Conservation (phyloP, 2,329 filamentous ascomycete species). For the Orbilia javanica region DNA sequence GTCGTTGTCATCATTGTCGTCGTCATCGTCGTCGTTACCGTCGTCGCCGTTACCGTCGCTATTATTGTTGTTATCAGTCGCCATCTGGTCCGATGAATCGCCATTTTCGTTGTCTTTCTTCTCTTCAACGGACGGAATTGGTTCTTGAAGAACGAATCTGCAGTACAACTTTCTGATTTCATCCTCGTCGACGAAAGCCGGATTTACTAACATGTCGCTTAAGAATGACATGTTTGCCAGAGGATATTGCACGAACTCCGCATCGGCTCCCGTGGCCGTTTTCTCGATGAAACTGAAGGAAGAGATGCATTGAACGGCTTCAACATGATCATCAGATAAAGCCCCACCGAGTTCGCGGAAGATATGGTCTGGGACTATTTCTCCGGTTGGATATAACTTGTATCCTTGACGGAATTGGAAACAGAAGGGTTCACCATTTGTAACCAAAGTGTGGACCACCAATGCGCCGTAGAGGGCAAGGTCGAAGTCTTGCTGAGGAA, state of each 20-base stretch:
- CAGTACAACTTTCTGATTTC: conserved; percentile 40
- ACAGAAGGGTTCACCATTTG: conserved; percentile 20
- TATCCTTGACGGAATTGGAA: conserved; percentile 40
- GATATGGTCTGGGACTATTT: conserved; percentile 12
- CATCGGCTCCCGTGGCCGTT: background rate
- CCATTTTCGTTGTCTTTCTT: background rate
- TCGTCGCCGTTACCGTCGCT: background rate
- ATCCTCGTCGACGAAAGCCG: conserved; percentile 28
- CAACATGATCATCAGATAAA: background rate
- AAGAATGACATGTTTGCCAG: conserved; percentile 38
- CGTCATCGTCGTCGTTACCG: background rate
- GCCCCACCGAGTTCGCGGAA: conserved; percentile 11
- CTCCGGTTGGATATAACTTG: background rate
- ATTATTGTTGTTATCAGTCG: background rate
- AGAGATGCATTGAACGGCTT: conserved; percentile 12
- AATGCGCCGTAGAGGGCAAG: conserved; percentile 37
- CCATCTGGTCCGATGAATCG: background rate
- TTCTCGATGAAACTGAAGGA: conserved; percentile 41
- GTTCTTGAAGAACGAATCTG: conserved; percentile 24
- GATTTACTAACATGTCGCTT: conserved; percentile 42
- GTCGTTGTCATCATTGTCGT: background rate
- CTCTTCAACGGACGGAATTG: background rate
- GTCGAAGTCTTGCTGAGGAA: conserved; percentile 38
- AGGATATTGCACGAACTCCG: background rate
- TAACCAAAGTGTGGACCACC: conserved; percentile 35